Evolutionary conservation across 306 rosid species (phyloP), one percentile per base, ranked within the genome.

Genomic region (Glycine tomentella): DNA sequence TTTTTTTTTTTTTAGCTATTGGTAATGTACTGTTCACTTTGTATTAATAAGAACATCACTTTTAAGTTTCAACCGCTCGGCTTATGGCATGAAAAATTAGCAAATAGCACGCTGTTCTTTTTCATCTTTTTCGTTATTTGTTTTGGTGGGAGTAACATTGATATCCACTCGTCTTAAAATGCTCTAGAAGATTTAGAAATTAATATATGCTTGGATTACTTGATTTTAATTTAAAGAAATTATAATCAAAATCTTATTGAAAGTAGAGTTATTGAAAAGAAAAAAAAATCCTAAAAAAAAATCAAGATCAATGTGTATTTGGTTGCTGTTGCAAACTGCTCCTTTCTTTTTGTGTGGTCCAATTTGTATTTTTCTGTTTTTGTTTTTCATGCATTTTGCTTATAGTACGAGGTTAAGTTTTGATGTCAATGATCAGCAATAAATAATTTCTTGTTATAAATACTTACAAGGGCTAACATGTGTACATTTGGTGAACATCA

Each of bases 31-130:
- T 64, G 49, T 17, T 64, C 40, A 56, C 25, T 13, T 59, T 58
- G 79, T 36, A n/a, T 78, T 64, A 20, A 50, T 33, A 69, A 58
- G 57, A 59, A 76, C 25, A 67, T 67, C 33, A 34, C 48, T 20
- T 73, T 25, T 0, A 25, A 25, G 31, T 25, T 25, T 63, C n/a
- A n/a, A 8, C 46, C n/a, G 14, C 49, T 13, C 20, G 9, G 0
- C 6, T 17, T 20, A 14, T 3, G 34, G 5, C 17, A 5, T 36
- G 38, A 20, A 14, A 34, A 45, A 20, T 52, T 12, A 45, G 20
- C 69, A 64, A 53, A 25, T 74, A 2, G 12, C 34, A 59, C 33
- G 20, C 16, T 3, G 5, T 57, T 77, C 5, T 40, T 49, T 48
- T 49, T 67, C 31, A 25, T 25, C 31, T 25, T 25, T 25, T 25